A percentile compares a stretch with the other conserved stretches of the same genome.
These are phyloP conservation scores for Smittium mucronatum DNA, from an alignment of 371 early-diverging fungal species.

Conservation along the genomic window DNA sequence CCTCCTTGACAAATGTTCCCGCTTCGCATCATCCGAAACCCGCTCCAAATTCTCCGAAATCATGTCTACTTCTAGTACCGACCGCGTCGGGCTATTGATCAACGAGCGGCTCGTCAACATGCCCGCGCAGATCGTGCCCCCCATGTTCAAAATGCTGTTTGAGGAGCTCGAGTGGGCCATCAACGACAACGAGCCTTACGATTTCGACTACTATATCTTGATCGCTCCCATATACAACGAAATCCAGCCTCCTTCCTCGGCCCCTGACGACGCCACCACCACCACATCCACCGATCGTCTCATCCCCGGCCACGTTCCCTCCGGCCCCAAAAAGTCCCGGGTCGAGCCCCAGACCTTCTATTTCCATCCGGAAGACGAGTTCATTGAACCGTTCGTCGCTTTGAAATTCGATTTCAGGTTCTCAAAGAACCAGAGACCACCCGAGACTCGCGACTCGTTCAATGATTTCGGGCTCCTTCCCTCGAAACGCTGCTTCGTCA, in stretches of 20 bases:
- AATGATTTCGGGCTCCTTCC: conserved; percentile 75
- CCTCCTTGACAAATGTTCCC: conserved; percentile 48
- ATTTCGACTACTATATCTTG: conserved; percentile 68
- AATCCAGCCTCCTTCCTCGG: conserved; percentile 37
- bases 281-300: not conserved
- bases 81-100: conserved; percentile 40
- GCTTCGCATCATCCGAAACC: conserved; percentile 26
- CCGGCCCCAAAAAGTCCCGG: not conserved
- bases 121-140: conserved; percentile 80
- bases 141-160: conserved; percentile 68
- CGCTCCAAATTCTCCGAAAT: conserved; percentile 34
- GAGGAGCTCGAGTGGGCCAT: conserved; percentile 69
- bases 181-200: conserved; percentile 56
- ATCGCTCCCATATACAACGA: conserved; percentile 75
- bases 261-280: not conserved
- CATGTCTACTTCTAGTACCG: conserved; percentile 31
- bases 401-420: conserved; percentile 51
- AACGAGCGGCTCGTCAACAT: conserved; percentile 82
- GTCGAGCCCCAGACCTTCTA: conserved; percentile 42
- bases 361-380: conserved; percentile 85
- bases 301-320: conserved; percentile 4
- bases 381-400: conserved; percentile 52
- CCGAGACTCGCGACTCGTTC: conserved; percentile 72
- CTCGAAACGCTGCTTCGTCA: conserved; percentile 53
- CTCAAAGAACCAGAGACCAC: conserved; percentile 26